These are phyloP conservation scores for Suillus sp. DNA, from an alignment of 768 basidiomycete genomes.

Conservation along the genomic window DNA sequence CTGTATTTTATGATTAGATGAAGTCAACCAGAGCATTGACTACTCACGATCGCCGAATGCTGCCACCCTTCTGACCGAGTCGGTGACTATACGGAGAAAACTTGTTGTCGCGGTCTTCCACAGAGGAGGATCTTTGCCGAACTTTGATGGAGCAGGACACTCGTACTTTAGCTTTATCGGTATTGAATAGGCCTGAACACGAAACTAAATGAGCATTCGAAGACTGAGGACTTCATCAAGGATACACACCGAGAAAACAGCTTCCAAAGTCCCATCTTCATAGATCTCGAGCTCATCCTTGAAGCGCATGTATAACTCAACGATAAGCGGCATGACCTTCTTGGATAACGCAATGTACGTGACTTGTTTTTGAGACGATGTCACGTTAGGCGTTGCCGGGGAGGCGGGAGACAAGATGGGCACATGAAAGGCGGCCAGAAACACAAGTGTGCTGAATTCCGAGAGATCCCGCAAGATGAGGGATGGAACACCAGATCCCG, in stretches of 20 bases:
- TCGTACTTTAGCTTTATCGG: constrained; percentile 95
- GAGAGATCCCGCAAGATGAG: constrained; percentile 82
- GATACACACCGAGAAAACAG: constrained; percentile 68
- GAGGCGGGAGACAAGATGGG: constrained; percentile 15
- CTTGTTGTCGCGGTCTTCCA: constrained; percentile 94
- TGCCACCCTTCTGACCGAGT: constrained; percentile 57
- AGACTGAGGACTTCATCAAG: not conserved
- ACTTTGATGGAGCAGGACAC: constrained; percentile 86
- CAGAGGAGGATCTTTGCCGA: constrained; percentile 81
- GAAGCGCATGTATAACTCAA: constrained; percentile 73
- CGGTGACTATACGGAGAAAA: constrained; percentile 74
- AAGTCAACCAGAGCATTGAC: not conserved
- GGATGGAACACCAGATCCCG: constrained; percentile 62
- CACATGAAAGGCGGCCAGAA: constrained; percentile 71
- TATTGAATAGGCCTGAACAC: constrained; percentile 74
- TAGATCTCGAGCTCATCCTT: constrained; percentile 3
- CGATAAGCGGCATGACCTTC: constrained; percentile 80
- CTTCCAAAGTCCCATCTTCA: constrained; percentile 82
- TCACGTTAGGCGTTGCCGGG: constrained; percentile 14
- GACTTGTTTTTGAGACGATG: constrained; percentile 57
- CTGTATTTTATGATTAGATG: constrained; percentile 33
- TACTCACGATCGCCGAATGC: constrained; percentile 50
- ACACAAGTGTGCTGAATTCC: constrained; percentile 85
- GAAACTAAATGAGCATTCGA: not conserved
- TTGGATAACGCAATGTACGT: constrained; percentile 93